Percentiles rank a stretch among this genome's conserved stretches.
Evolutionary conservation across 305 asterid species (phyloP).

Genomic region (Solanum hybrid): DNA sequence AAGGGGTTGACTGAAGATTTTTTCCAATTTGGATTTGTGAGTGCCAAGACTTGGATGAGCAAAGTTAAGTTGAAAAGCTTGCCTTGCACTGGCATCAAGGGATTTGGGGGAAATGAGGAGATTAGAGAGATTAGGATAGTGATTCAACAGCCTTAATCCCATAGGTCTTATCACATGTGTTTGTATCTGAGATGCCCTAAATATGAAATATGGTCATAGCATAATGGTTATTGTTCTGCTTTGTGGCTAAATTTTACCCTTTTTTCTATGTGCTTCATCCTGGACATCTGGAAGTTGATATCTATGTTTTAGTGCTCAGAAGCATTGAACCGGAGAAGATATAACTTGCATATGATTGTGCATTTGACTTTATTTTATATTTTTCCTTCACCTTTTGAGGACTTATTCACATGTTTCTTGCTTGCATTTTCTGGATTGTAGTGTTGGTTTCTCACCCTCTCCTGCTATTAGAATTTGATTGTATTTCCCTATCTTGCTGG

Average conservation of each 20-base stretch:
- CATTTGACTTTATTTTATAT: background rate
- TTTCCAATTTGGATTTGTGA: background rate
- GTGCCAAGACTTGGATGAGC: background rate
- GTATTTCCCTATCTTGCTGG: background rate
- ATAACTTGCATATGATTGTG: background rate
- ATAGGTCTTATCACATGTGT: background rate
- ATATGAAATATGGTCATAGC: background rate
- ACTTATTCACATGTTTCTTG: background rate
- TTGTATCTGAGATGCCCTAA: background rate
- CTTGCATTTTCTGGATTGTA: background rate
- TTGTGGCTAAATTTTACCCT: background rate
- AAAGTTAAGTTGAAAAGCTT: background rate
- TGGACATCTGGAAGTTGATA: background rate
- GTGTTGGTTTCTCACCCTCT: background rate
- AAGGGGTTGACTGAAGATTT: background rate
- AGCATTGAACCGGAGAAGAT: background rate
- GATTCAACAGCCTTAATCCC: background rate
- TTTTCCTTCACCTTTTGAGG: background rate
- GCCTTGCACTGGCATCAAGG: background rate
- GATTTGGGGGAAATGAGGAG: background rate
- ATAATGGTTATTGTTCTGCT: background rate
- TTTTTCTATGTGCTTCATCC: background rate
- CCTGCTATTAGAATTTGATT: background rate
- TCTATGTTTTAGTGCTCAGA: background rate
- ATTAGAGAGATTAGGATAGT: background rate